Conservation (phyloP, 371 early-diverging fungal species). For the Syncephalastrum racemosum region DNA sequence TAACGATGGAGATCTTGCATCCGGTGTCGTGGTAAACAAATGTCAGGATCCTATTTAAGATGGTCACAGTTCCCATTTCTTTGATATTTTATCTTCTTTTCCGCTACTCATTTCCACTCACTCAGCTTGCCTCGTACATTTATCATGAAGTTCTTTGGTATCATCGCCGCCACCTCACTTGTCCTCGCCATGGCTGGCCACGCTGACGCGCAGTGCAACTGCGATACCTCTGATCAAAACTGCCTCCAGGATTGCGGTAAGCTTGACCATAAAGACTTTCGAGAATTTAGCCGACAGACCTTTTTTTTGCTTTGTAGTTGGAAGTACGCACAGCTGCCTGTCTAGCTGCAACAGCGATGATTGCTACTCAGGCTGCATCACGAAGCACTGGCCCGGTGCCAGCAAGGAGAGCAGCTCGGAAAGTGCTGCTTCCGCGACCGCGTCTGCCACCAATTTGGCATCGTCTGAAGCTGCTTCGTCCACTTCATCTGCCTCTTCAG, state of each 20-base stretch:
- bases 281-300: background rate
- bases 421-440: constrained; percentile 6
- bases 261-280: background rate
- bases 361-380: constrained; percentile 34
- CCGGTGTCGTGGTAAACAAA: background rate
- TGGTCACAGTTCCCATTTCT: constrained; percentile 2
- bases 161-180: constrained; percentile 15
- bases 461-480: constrained; percentile 5
- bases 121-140: background rate
- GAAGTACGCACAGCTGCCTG: constrained; percentile 28
- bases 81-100: background rate
- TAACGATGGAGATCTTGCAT: background rate
- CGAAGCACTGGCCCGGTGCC: constrained; percentile 34
- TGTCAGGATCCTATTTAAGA: background rate
- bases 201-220: constrained; percentile 28
- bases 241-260: constrained; percentile 38
- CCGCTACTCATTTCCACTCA: background rate
- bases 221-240: constrained; percentile 18
- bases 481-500: constrained; percentile 2
- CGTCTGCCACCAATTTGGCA: constrained; percentile 10
- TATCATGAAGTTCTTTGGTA: constrained; percentile 15
- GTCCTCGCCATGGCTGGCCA: constrained; percentile 13
- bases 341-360: constrained; percentile 17
- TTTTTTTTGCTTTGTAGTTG: constrained; percentile 17
- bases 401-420: constrained; percentile 4